A percentile compares a stretch with the other conserved stretches of the same genome.
These are phyloP conservation scores for Coniochaeta sp. DNA, from an alignment of 2,329 filamentous ascomycete genomes.

Conservation along the genomic window DNA sequence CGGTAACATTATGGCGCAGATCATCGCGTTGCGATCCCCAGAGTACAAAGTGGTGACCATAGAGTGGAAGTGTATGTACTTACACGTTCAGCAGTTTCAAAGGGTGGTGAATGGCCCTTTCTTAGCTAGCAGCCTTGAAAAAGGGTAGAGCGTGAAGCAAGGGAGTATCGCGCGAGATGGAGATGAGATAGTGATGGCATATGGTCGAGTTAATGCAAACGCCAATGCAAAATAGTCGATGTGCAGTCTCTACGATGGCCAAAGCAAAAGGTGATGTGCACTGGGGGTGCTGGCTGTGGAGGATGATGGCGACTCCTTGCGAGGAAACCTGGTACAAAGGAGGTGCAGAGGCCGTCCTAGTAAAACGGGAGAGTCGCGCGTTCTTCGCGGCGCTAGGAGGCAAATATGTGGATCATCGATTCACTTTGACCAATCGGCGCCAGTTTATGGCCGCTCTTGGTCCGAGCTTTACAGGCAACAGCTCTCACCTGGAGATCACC, in stretches of 20 bases:
- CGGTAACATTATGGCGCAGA: background rate
- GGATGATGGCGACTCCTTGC: background rate
- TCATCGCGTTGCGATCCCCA: background rate
- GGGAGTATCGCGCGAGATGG: background rate
- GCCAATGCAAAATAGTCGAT: background rate
- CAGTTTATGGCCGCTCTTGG: background rate
- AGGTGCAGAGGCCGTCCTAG: background rate
- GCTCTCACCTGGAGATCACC: slow-evolving; percentile 4
- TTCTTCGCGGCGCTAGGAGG: slow-evolving; percentile 7
- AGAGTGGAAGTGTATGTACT: background rate
- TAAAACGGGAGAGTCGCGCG: slow-evolving; percentile 7
- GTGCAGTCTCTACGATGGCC: background rate
- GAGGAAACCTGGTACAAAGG: background rate
- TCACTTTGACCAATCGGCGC: slow-evolving; percentile 2
- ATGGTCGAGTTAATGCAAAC: background rate
- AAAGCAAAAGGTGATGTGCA: background rate
- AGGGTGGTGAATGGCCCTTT: background rate
- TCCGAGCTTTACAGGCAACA: slow-evolving; percentile 3
- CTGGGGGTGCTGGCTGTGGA: background rate
- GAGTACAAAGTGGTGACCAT: background rate
- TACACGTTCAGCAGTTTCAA: background rate
- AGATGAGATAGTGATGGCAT: background rate
- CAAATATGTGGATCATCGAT: background rate
- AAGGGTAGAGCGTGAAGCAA: background rate
- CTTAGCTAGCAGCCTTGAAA: background rate